These are phyloP conservation scores for Colletotrichum karsti DNA, from an alignment of 2,329 filamentous ascomycete genomes.

Conservation along the genomic window DNA sequence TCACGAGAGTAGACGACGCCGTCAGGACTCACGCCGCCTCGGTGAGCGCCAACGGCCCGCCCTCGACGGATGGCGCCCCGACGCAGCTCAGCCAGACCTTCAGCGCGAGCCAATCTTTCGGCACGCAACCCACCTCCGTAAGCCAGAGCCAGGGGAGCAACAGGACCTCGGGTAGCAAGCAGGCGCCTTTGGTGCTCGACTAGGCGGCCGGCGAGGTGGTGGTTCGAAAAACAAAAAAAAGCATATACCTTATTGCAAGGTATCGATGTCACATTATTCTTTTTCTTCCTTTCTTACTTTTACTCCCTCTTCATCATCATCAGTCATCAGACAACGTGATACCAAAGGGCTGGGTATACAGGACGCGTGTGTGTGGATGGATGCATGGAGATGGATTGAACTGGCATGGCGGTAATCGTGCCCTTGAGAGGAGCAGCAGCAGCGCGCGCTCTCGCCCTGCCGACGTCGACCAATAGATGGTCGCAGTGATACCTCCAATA, in stretches of 20 bases:
- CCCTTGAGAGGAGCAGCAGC: neutral
- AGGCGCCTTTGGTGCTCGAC: slow-evolving; percentile 26
- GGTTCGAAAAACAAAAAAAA: neutral
- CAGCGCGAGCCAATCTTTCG: slow-evolving; percentile 23
- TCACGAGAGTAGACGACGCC: slow-evolving; percentile 56
- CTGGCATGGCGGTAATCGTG: neutral
- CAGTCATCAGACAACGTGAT: slow-evolving; percentile 9
- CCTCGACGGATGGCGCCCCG: slow-evolving; percentile 9
- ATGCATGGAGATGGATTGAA: neutral
- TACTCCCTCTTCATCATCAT: neutral
- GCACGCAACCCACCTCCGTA: slow-evolving; percentile 24
- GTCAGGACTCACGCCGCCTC: slow-evolving; percentile 45
- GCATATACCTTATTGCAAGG: neutral
- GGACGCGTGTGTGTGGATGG: neutral
- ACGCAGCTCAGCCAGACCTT: slow-evolving; percentile 28
- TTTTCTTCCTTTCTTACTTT: neutral
- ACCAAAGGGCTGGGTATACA: slow-evolving; percentile 11
- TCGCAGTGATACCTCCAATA: slow-evolving; percentile 21
- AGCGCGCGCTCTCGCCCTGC: neutral
- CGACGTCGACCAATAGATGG: neutral
- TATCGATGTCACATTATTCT: neutral
- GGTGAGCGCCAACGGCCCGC: slow-evolving; percentile 21
- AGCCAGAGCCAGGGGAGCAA: slow-evolving; percentile 21
- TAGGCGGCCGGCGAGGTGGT: neutral
- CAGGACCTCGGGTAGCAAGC: slow-evolving; percentile 22